These are phyloP conservation scores for Septoria petroselini DNA, from an alignment of 2,329 filamentous ascomycete genomes.

Conservation along the genomic window DNA sequence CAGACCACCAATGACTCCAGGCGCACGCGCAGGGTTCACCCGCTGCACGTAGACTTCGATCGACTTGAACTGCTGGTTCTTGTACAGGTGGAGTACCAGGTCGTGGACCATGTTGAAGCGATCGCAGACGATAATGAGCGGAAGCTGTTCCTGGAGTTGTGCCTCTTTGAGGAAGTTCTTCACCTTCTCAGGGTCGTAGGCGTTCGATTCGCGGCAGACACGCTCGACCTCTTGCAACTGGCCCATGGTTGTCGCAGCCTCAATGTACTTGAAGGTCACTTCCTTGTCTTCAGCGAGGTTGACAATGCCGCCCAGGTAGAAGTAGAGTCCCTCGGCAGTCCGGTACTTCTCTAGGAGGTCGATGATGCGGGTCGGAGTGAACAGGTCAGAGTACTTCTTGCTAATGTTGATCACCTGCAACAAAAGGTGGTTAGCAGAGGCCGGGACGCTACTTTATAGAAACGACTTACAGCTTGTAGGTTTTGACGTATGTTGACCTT, in stretches of 20 bases:
- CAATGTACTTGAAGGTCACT: constrained; percentile 99
- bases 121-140: constrained; percentile 96
- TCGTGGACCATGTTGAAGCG: constrained; percentile 99
- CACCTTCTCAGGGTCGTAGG: constrained; percentile 90
- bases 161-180: constrained; percentile 99
- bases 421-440: too few species aligned
- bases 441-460: too few species aligned
- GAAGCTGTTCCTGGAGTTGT: constrained; percentile 83
- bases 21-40: constrained; percentile 87
- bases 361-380: constrained; percentile 82
- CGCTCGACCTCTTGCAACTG: constrained; percentile 96
- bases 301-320: constrained; percentile 96
- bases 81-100: constrained; percentile 91
- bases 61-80: constrained; percentile 98
- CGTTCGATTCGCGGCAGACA: constrained; percentile 76
- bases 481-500: constrained; percentile 96
- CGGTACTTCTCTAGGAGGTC: constrained; percentile 97
- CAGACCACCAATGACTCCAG: constrained; percentile 86
- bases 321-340: constrained; percentile 94
- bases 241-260: constrained; percentile 88
- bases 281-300: constrained; percentile 94
- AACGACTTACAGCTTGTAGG: constrained; percentile 60
- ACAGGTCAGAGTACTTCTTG: constrained; percentile 95
- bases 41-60: constrained; percentile 98
- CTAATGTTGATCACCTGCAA: constrained; percentile 77